Percentiles rank a stretch among this genome's conserved stretches.
Conservation (phyloP, 208 protist genomes). For the Acanthamoeba quina region DNA sequence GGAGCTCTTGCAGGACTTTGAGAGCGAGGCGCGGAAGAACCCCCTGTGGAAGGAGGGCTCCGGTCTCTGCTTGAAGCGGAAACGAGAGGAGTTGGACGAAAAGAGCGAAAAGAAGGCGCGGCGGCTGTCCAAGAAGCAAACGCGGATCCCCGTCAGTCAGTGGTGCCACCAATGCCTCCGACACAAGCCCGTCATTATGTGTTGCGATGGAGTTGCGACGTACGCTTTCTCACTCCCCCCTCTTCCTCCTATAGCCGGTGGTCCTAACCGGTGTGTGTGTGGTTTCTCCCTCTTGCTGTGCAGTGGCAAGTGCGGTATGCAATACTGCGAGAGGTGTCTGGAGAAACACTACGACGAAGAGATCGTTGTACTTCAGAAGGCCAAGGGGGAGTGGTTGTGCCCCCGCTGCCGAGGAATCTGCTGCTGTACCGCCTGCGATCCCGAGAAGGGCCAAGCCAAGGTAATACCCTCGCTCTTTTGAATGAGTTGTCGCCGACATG, state of each 20-base stretch:
- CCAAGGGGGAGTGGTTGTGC: constrained; percentile 56
- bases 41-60: constrained; percentile 63
- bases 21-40: constrained; percentile 55
- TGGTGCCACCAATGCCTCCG: constrained; percentile 63
- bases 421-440: constrained; percentile 25
- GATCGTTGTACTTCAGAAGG: constrained; percentile 60
- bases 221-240: not conserved
- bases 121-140: constrained; percentile 41
- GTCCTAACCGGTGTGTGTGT: not conserved
- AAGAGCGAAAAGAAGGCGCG: constrained; percentile 66
- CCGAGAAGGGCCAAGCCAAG: constrained; percentile 22
- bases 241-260: too few species aligned
- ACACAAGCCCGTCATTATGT: constrained; percentile 62
- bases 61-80: not conserved
- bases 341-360: constrained; percentile 68
- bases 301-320: constrained; percentile 48
- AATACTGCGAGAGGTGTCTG: constrained; percentile 64
- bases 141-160: constrained; percentile 36
- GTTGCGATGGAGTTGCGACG: constrained; percentile 38
- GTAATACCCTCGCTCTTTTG: not conserved
- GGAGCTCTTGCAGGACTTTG: constrained; percentile 69
- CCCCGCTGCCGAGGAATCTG: constrained; percentile 28
- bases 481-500: not conserved
- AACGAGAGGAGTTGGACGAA: constrained; percentile 38
- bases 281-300: not conserved